Evolutionary conservation across 176 grass and related monocot genomes (phyloP).

Genomic region (Musa troglodytarum): DNA sequence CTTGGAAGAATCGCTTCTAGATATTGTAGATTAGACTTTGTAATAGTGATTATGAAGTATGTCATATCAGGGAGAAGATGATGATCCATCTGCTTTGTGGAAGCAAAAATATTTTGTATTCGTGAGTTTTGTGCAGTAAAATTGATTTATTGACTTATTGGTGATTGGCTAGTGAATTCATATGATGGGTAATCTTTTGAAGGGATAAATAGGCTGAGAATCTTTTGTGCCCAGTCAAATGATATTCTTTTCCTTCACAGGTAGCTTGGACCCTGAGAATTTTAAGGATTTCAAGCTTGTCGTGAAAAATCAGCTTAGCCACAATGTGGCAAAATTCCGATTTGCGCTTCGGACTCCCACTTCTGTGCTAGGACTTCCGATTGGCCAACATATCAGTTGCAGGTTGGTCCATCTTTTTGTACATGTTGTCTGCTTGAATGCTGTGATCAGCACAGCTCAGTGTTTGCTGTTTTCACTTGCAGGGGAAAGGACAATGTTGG

Average conservation of each 20-base stretch:
- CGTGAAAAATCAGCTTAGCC: slow-evolving; percentile 76
- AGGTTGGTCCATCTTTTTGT: slow-evolving; percentile 38
- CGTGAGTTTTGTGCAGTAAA: background rate
- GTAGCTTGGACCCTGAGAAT: slow-evolving; percentile 75
- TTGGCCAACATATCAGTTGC: slow-evolving; percentile 98
- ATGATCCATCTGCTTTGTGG: background rate
- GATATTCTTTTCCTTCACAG: slow-evolving; percentile 16
- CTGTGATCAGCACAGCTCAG: background rate
- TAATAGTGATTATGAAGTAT: background rate
- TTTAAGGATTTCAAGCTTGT: slow-evolving; percentile 85
- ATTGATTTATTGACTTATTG: background rate
- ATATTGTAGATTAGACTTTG: too few relatives aligned
- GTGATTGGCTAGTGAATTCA: background rate
- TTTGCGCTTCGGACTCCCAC: slow-evolving; percentile 68
- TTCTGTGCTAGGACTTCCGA: slow-evolving; percentile 71
- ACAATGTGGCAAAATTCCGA: slow-evolving; percentile 85
- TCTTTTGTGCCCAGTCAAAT: background rate
- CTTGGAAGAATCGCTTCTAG: too few relatives aligned
- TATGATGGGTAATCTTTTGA: too few relatives aligned
- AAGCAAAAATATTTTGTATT: background rate
- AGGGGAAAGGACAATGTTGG: slow-evolving; percentile 76
- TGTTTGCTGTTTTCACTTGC: slow-evolving; percentile 14
- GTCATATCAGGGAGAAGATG: background rate
- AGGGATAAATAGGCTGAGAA: background rate
- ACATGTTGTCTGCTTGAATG: slow-evolving; percentile 5